These are phyloP conservation scores for Debaryomyces coudertii DNA, from an alignment of 1,139 yeast genomes.

Conservation along the genomic window DNA sequence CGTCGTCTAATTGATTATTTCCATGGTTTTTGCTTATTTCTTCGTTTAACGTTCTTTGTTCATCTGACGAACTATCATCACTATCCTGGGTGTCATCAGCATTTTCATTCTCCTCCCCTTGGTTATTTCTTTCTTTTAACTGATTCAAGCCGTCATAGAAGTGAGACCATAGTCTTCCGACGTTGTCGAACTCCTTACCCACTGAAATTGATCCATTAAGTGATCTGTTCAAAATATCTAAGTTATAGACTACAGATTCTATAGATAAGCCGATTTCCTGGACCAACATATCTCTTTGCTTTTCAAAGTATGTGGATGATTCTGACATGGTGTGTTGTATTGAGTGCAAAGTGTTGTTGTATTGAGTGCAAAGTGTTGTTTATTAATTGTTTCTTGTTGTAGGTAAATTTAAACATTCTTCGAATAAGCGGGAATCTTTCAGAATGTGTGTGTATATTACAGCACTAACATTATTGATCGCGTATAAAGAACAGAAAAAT, in stretches of 20 bases:
- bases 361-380: background rate
- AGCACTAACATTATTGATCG: constrained; percentile 1
- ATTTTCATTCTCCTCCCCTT: constrained; percentile 5
- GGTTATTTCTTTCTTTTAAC: constrained; percentile 20
- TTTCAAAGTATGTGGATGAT: constrained; percentile 32
- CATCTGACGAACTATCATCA: background rate
- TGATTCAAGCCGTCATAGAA: constrained; percentile 43
- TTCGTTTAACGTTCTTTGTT: background rate
- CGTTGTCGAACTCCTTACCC: constrained; percentile 51
- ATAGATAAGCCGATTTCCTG: constrained; percentile 47
- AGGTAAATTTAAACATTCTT: background rate
- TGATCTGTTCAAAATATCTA: constrained; percentile 46
- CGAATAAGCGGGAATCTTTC: background rate
- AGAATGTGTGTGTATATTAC: constrained; percentile 4
- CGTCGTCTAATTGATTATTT: background rate
- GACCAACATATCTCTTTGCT: constrained; percentile 46
- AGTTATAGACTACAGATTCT: constrained; percentile 44
- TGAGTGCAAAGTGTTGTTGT: background rate
- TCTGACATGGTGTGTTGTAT: constrained; percentile 11
- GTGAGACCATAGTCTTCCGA: constrained; percentile 46
- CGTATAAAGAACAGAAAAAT: background rate
- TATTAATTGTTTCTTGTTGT: no score
- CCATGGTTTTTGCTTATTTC: background rate
- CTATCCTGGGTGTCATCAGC: background rate
- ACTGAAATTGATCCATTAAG: constrained; percentile 47